Evolutionary conservation across 2,329 filamentous ascomycete species (phyloP).

Genomic region (Fusarium sp.): DNA sequence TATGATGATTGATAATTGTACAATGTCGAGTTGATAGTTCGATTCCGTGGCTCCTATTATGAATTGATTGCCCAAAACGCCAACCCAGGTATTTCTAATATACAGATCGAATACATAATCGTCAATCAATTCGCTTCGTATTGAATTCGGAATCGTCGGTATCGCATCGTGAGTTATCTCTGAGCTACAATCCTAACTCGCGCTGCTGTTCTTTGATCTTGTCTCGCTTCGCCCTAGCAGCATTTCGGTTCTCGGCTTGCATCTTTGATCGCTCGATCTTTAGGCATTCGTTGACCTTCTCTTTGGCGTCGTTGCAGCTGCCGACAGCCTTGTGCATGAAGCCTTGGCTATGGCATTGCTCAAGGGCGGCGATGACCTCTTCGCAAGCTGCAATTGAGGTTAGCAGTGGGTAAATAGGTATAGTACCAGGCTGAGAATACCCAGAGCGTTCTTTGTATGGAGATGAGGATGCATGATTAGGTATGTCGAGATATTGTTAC

Average conservation of each 20-base stretch:
- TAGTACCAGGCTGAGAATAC: slow-evolving; percentile 58
- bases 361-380: slow-evolving; percentile 91
- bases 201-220: slow-evolving; percentile 80
- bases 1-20: slow-evolving; percentile 15
- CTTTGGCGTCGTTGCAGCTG: slow-evolving; percentile 89
- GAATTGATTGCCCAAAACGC: slow-evolving; percentile 21
- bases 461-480: slow-evolving; percentile 93
- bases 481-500: slow-evolving; percentile 24
- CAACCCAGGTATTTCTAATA: slow-evolving; percentile 18
- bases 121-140: neutral
- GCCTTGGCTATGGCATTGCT: slow-evolving; percentile 92
- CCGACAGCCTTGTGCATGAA: slow-evolving; percentile 93
- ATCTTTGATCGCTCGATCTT: slow-evolving; percentile 82
- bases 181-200: slow-evolving; percentile 51
- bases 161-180: neutral
- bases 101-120: slow-evolving; percentile 12
- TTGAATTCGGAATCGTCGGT: neutral
- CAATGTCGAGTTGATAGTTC: slow-evolving; percentile 9
- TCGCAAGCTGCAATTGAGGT: slow-evolving; percentile 78
- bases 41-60: slow-evolving; percentile 13
- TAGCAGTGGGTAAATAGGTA: slow-evolving; percentile 6
- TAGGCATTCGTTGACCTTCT: slow-evolving; percentile 85
- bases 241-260: slow-evolving; percentile 78
- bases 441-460: slow-evolving; percentile 90
- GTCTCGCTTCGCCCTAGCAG: slow-evolving; percentile 74